Evolutionary conservation across 2,329 filamentous ascomycete species (phyloP), one percentile per base, ranked within the genome.

Genomic region (Colletotrichum zoysiae): DNA sequence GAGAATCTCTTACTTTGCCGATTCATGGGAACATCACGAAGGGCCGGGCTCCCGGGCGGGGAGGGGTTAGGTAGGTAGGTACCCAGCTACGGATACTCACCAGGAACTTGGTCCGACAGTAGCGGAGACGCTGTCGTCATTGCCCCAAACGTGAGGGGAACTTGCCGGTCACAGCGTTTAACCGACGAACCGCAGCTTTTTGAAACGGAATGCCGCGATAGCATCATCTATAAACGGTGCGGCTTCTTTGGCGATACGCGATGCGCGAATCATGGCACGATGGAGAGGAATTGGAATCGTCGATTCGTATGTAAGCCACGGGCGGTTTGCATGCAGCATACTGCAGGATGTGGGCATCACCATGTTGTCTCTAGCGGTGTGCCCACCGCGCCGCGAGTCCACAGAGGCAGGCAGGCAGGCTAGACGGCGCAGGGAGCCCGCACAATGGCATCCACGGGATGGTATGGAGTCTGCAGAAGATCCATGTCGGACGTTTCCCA

Each of bases 61-160:
- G 65, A 58, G 18, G 53, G 53, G 53, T 18, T 35, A n/a, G n/a
- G n/a, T n/a, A n/a, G n/a, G n/a, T n/a, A n/a, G n/a, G n/a, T n/a
- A n/a, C n/a, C n/a, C n/a, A n/a, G n/a, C n/a, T n/a, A n/a, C n/a
- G n/a, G n/a, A n/a, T n/a, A 65, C 58, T 71, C 65, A 68, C 58
- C 58, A 68, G 57, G 65, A 67, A 57, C 69, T 58, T 68, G 58
- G 30, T 55, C 65, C 46, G 46, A 58, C 65, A 40, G 44, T 53
- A 68, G 69, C 69, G 69, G 69, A 46, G 69, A 63, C 65, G 23
- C 51, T 71, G 69, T 67, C 69, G 69, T 71, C 69, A 71, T 71
- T 55, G 58, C 46, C 46, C 38, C 7, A 65, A 69, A 5, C 26
- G 53, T 23, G 58, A 68, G 23, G 23, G 58, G 23, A 51, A 65